Conservation (phyloP, 202 grass and related monocot species). For the Setaria viridis region DNA sequence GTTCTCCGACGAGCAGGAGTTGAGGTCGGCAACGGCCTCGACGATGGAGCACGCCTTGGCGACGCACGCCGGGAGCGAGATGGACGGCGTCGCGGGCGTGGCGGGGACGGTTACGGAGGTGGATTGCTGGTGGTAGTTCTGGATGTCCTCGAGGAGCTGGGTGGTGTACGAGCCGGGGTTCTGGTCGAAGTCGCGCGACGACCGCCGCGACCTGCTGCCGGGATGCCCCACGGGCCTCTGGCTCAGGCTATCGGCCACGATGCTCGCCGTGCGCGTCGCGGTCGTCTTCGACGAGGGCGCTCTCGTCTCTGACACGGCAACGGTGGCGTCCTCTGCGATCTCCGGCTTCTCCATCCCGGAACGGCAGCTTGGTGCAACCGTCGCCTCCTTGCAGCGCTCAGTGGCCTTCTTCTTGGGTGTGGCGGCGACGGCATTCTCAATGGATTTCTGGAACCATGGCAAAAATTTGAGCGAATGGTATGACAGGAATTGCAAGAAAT, state of each 20-base stretch:
- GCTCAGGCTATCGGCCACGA: constrained; percentile 48
- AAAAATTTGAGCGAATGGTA: not conserved
- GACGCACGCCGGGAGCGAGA: constrained; percentile 79
- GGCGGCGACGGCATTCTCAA: constrained; percentile 24
- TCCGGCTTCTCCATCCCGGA: constrained; percentile 20
- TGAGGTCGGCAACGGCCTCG: constrained; percentile 89
- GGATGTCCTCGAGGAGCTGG: constrained; percentile 91
- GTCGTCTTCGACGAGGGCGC: constrained; percentile 44
- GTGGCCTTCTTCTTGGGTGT: constrained; percentile 41
- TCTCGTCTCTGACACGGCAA: constrained; percentile 33
- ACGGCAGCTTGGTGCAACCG: not conserved
- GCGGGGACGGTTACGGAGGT: constrained; percentile 16
- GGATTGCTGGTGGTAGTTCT: constrained; percentile 72
- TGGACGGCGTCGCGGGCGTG: constrained; percentile 40
- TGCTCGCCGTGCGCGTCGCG: constrained; percentile 41
- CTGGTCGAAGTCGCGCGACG: constrained; percentile 82
- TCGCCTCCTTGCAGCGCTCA: constrained; percentile 29
- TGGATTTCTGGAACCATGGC: constrained; percentile 19
- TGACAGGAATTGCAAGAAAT: not conserved
- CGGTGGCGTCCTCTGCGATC: constrained; percentile 1
- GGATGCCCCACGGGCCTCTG: constrained; percentile 38
- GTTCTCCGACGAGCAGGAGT: constrained; percentile 64
- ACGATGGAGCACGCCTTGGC: constrained; percentile 90
- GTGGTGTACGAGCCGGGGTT: constrained; percentile 64
- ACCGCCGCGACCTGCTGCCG: constrained; percentile 55